Percentiles rank a stretch among this genome's conserved stretches.
Conservation (phyloP, 768 basidiomycete genomes). For the Serendipita sp. region DNA sequence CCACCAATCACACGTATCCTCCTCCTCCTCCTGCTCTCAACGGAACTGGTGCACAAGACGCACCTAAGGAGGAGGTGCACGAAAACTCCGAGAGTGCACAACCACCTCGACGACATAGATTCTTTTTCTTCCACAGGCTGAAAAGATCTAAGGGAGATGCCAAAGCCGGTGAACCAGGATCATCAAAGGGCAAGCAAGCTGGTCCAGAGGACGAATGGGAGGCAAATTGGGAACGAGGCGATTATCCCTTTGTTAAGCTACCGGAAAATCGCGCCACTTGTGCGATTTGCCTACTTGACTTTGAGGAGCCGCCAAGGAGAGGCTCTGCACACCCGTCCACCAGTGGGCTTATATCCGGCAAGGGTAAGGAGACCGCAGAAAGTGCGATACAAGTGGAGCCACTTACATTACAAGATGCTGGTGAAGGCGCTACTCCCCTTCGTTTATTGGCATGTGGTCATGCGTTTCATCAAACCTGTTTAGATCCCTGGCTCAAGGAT, state of each 20-base stretch:
- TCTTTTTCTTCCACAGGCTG: background rate
- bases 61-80: background rate
- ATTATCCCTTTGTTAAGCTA: conserved; percentile 67
- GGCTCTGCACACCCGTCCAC: conserved; percentile 8
- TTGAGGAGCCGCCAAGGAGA: conserved; percentile 43
- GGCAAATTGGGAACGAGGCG: conserved; percentile 58
- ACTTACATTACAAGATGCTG: conserved; percentile 51
- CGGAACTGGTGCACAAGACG: background rate
- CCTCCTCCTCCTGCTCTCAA: background rate
- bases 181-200: conserved; percentile 8
- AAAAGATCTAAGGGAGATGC: conserved; percentile 13
- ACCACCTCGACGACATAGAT: background rate
- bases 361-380: background rate
- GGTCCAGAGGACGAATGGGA: conserved; percentile 42
- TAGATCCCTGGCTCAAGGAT: conserved; percentile 78
- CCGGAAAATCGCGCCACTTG: conserved; percentile 74
- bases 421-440: conserved; percentile 61
- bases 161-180: background rate
- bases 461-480: conserved; percentile 82
- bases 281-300: conserved; percentile 74
- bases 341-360: background rate
- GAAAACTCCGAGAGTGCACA: background rate
- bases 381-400: background rate
- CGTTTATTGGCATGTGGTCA: conserved; percentile 67
- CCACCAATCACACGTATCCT: background rate